Base-by-base conservation (phyloP, 768 basidiomycete genomes). In the Hysterangium stoloniferum region DNA sequence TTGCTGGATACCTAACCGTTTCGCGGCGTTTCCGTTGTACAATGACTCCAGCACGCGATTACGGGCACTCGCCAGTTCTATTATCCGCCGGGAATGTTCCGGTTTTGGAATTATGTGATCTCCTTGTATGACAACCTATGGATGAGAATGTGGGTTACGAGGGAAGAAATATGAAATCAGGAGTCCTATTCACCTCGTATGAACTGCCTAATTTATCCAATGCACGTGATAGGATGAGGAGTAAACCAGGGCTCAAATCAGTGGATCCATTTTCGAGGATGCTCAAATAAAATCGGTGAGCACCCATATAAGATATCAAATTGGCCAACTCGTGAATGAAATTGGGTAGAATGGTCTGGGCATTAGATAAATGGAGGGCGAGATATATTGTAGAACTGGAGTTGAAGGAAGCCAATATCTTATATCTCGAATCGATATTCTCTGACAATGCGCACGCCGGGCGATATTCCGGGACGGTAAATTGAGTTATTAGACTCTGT, bases 341-440 rank as follows among this genome's bases (percentile, higher is more conserved):
- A 52, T 71, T 71, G 46, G 72, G 72, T 46, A 73, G 71, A 52
- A 73, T 66, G 58, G 71, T 70, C 64, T 71, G 70, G 32, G 69
- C 71, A 58, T 73, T 72, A 62, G 71, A 71, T 38, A 72, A 59
- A 58, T 73, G 72, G 64, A 73, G 72, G 35, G 71, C 71, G 62
- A 73, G 71, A 57, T 70, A 72, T n/a, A 52, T 17, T 20, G 11
- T 50, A 41, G 41, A 17, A n/a, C 12, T 46, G 17, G 50, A 28
- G 20, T 52, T 17, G 19, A 27, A 44, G n/a, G n/a, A n/a, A n/a
- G 12, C 34, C 34, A 19, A 19, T 11, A 22, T 41, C 20, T 17
- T 22, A 41, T 41, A 11, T 4, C 13, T 13, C 19, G 40, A 41
- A 41, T 12, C 40, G 40, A 22, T 20, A 12, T 22, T n/a, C n/a